These are phyloP conservation scores for Geotrichum candidum DNA, from an alignment of 1,139 yeast species.

Conservation along the genomic window DNA sequence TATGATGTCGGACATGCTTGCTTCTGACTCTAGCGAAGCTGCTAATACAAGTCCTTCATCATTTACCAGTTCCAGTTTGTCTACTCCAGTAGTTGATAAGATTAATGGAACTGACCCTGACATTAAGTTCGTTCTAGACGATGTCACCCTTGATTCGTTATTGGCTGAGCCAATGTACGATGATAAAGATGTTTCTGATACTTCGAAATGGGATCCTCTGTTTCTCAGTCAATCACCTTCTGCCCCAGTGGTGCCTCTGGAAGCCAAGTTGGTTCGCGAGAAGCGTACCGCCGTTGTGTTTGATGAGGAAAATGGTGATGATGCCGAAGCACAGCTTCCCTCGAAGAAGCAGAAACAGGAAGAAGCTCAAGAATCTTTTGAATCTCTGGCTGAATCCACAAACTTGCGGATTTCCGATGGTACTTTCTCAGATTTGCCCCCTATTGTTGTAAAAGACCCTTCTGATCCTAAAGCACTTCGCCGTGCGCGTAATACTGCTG, in stretches of 20 bases:
- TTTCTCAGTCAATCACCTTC: background rate
- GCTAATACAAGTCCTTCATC: background rate
- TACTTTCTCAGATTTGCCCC: constrained; percentile 39
- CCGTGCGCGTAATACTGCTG: constrained; percentile 93
- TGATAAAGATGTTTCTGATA: background rate
- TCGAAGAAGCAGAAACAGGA: background rate
- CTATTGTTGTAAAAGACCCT: constrained; percentile 49
- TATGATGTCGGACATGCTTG: background rate
- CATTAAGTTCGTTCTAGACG: background rate
- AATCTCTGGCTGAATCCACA: background rate
- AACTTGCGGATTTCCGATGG: background rate
- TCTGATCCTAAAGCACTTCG: constrained; percentile 66
- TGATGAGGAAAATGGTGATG: constrained; percentile 8
- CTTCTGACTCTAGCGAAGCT: background rate
- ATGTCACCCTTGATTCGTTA: constrained; percentile 8
- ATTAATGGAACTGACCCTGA: constrained; percentile 1
- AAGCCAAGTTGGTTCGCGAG: constrained; percentile 11
- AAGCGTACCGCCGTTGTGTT: constrained; percentile 21
- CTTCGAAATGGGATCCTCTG: background rate
- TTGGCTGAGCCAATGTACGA: constrained; percentile 14
- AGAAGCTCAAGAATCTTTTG: background rate
- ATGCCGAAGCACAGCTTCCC: background rate
- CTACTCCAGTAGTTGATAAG: constrained; percentile 1
- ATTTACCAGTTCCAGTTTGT: background rate
- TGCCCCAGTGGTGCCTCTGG: background rate